Evolutionary conservation across 768 basidiomycete species (phyloP).

Genomic region (Paxillus ammoniavirescens): DNA sequence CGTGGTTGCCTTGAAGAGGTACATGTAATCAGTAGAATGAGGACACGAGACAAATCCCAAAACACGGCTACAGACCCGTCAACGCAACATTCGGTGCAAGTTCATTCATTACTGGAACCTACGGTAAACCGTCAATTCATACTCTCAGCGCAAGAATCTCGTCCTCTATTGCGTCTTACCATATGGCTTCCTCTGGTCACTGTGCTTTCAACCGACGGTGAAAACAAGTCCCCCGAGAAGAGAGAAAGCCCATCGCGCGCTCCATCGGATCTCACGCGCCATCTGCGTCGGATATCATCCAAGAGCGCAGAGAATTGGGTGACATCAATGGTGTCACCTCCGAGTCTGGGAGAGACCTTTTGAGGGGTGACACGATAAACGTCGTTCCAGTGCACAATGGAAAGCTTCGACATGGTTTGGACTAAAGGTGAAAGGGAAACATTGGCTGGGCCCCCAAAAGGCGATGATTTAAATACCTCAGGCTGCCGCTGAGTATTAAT

Average conservation of each 20-base stretch:
- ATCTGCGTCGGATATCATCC: constrained; percentile 56
- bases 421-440: not conserved
- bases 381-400: constrained; percentile 75
- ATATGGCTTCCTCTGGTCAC: constrained; percentile 91
- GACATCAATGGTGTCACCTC: constrained; percentile 73
- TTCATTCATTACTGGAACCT: constrained; percentile 86
- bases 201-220: constrained; percentile 82
- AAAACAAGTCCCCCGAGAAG: constrained; percentile 90
- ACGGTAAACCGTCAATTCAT: constrained; percentile 1
- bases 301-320: constrained; percentile 81
- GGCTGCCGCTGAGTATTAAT: not conserved
- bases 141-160: not conserved
- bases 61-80: constrained; percentile 54
- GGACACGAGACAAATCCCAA: not conserved
- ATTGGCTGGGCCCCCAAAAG: not conserved
- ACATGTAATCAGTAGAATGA: constrained; percentile 3
- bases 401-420: constrained; percentile 35
- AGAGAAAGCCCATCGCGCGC: constrained; percentile 71
- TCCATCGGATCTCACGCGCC: constrained; percentile 49
- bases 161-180: constrained; percentile 44
- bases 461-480: not conserved
- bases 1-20: constrained; percentile 71
- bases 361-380: constrained; percentile 81
- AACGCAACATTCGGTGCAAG: constrained; percentile 78
- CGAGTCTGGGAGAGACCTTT: constrained; percentile 54